Base-by-base conservation (phyloP, 1,284 basidiomycete genomes). In the Grifola frondosa region DNA sequence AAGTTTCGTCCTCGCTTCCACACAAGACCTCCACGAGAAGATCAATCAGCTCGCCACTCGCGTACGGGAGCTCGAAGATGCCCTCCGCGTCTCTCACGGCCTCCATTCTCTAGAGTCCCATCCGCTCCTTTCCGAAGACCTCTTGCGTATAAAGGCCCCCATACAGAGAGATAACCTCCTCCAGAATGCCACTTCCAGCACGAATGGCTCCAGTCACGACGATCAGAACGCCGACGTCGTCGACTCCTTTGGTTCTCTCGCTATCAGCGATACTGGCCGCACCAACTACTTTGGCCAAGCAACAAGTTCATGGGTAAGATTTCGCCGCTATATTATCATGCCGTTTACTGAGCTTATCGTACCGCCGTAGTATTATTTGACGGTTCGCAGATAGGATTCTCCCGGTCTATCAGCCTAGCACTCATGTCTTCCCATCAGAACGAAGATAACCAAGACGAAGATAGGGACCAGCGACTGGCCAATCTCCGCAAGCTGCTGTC, bases 1-100 rank as follows among this genome's bases (percentile, higher is more conserved):
- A 52, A 85, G 85, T n/a, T 88, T 88, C 56, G 85, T 88, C 2
- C 75, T 90, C 30, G 87, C 88, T 0, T 86, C 85, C 0, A 90
- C 87, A 0, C 82, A 87, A 61, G 87, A 90, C 54, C 70, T 90
- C 0, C 88, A 90, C 59, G 85, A 88, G 63, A 88, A 89, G 63
- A 90, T 91, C 44, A 70, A 78, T 16, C 80, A 87, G 57, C 76
- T 91, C 7, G 78, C 81, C 30, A 78, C 67, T 47, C 84, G 88
- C 34, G 81, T 89, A 16, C 77, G 85, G 41, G 80, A 88, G 41
- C 74, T 91, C n/a, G 88, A 91, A 59, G 85, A 89, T 53, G 80
- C 70, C 7, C 67, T 91, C 22, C 74, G 82, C 25, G 55, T 66
- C 2, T 75, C 81, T 0, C 84, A 90, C 56, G 60, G 70, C 6